Base-by-base conservation (phyloP, 75 land plant species). In the Cunninghamia lanceolata region DNA sequence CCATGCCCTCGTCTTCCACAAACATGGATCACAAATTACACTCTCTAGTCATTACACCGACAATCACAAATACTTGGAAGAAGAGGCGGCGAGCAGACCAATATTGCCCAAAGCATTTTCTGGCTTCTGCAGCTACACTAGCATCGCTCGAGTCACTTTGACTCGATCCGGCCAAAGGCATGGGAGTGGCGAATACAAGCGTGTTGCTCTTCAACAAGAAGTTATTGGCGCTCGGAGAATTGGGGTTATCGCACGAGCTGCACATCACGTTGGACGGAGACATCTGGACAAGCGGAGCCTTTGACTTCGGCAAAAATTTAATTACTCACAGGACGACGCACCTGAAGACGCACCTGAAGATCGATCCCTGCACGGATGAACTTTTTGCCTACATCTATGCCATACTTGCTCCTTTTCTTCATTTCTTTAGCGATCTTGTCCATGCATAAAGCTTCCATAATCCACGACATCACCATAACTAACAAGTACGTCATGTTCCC, bases 101-200 rank as follows among this genome's bases (percentile, higher is more conserved):
- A 10, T 96, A 15, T 46, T 91, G 40, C 89, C 94, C 30, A 95
- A 89, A 78, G 66, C 89, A 8, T 90, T 95, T 78, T 89, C 95
- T 4, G 90, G 87, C 40, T 87, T 93, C 40, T 45, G 88, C 17
- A 92, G 93, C 66, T 3, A 77, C 25, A 47, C 90, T 14, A 92
- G 93, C 25, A 30, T 90, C 7, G 96, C 2, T 14, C 90, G 98
- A 5, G 92, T 87, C 21, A 89, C 89, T 11, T 77, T 96, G 34
- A 7, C 74, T 11, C 70, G n/a, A 66, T 8, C 70, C 25, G 25
- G 25, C n/a, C 1, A 5, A 66, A 19, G 70, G n/a, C 21, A 6
- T 8, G 0, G 70, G 70, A 28, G 9, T 66, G n/a, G 70, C 70
- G 9, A 66, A 66, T 28, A 66, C 70, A 4, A 66, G 70, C 30